phyloP scores from a whole-genome alignment of 352 stramenopile genomes.

The Phytopythium boreale region DNA sequence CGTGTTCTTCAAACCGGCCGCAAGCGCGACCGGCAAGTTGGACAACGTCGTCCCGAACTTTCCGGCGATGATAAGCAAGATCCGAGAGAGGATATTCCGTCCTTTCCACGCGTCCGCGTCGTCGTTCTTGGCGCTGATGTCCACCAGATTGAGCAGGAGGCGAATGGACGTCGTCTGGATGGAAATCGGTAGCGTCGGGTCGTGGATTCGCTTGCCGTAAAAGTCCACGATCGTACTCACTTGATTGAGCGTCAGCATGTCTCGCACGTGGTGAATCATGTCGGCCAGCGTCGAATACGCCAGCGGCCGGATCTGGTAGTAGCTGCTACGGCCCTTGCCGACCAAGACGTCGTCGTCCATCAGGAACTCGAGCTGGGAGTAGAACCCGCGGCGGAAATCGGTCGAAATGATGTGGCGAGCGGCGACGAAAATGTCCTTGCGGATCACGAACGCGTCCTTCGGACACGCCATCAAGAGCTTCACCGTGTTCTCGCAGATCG shows the following conservation, averaged over 20 bases:
- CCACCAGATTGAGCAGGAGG: constrained; percentile 95
- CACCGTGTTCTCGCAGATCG: constrained; percentile 93
- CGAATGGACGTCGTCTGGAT: constrained; percentile 97
- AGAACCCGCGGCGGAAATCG: constrained; percentile 97
- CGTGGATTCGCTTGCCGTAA: constrained; percentile 92
- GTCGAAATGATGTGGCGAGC: constrained; percentile 97
- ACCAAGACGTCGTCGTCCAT: constrained; percentile 96
- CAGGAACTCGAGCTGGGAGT: constrained; percentile 92
- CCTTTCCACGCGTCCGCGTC: constrained; percentile 86
- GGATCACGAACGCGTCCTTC: constrained; percentile 91
- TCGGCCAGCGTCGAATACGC: constrained; percentile 97
- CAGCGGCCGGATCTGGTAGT: constrained; percentile 91
- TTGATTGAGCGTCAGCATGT: constrained; percentile 94
- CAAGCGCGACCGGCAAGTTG: constrained; percentile 64
- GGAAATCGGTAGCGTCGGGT: constrained; percentile 90
- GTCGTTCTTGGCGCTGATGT: constrained; percentile 96
- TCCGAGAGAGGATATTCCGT: constrained; percentile 88
- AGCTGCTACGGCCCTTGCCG: constrained; percentile 78
- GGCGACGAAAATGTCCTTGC: constrained; percentile 96
- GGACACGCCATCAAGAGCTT: constrained; percentile 94
- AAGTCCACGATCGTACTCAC: constrained; percentile 94
- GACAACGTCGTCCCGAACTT: constrained; percentile 93
- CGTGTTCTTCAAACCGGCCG: constrained; percentile 44
- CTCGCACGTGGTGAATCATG: constrained; percentile 96
- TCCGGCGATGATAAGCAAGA: constrained; percentile 91